phyloP scores from a whole-genome alignment of 2,329 filamentous ascomycete genomes.

The Colletotrichum liaoningense region DNA sequence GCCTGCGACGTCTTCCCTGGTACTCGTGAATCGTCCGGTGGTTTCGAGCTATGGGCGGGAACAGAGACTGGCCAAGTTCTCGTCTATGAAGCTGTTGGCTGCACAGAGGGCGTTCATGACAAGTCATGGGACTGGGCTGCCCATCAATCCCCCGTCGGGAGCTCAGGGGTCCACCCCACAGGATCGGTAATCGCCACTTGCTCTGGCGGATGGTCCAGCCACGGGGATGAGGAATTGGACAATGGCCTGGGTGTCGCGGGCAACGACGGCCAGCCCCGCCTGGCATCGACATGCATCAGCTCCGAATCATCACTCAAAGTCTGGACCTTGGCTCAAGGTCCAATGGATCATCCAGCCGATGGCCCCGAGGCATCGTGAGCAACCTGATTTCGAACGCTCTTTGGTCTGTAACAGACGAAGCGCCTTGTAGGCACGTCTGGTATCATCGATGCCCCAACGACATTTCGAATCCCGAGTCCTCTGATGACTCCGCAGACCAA shows the following conservation, averaged over 20 bases:
- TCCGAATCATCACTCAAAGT: slow-evolving; percentile 34
- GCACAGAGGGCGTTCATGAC: slow-evolving; percentile 53
- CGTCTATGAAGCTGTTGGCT: slow-evolving; percentile 69
- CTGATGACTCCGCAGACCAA: background rate
- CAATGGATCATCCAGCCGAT: background rate
- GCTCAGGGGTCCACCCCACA: slow-evolving; percentile 62
- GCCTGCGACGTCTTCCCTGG: slow-evolving; percentile 65
- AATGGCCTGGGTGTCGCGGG: slow-evolving; percentile 19
- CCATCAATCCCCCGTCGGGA: slow-evolving; percentile 60
- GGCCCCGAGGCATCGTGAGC: background rate
- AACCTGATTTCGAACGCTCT: background rate
- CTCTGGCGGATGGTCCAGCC: slow-evolving; percentile 63
- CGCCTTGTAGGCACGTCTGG: background rate
- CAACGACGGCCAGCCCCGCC: slow-evolving; percentile 22
- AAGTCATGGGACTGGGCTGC: slow-evolving; percentile 63
- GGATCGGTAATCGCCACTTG: slow-evolving; percentile 69
- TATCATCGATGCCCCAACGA: background rate
- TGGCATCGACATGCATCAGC: slow-evolving; percentile 34
- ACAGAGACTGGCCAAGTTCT: slow-evolving; percentile 64
- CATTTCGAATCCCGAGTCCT: too few species aligned
- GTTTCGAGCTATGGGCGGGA: slow-evolving; percentile 74
- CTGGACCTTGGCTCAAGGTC: slow-evolving; percentile 22
- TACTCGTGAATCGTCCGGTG: slow-evolving; percentile 44
- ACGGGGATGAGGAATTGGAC: slow-evolving; percentile 34
- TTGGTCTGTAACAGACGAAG: background rate